Base-by-base conservation (phyloP, 441 rosid genomes). In the Metrosideros polymorpha region DNA sequence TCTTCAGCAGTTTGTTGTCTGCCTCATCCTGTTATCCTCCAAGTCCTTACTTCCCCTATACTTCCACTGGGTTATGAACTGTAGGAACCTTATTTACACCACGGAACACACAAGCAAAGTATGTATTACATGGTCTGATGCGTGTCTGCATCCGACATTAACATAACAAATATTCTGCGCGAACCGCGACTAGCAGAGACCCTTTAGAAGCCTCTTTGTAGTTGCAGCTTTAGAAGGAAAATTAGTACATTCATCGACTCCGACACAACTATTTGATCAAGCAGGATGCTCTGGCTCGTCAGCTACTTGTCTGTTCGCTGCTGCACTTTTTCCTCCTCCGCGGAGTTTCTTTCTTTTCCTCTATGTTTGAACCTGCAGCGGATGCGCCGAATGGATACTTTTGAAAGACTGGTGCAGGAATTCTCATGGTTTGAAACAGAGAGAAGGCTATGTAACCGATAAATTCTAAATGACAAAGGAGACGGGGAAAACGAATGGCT, bases 121-220 rank as follows among this genome's bases (percentile, higher is more conserved):
- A 14, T 12, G n/a, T 39, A 0, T 71, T 25, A 39, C 13, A 39
- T 22, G 15, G 7, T 22, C 19, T 14, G 15, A 71, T 1, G n/a
- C 47, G 79, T 22, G 39, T 71, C 14, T 45, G 39, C 43, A 10
- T 35, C 47, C n/a, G 22, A 39, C 47, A 19, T 22, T 0, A 71
- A 71, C n/a, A 71, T 1, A 71, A 71, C n/a, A 71, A 3, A 71
- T 71, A 39, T n/a, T 39, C 79, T 39, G 79, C 29, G 7, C n/a
- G 47, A 19, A 35, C 47, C 45, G 0, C 47, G 4, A 39, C 47
- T 0, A 71, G 0, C 79, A 10, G 27, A 19, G 79, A 39, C 47
- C 79, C 47, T 71, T 39, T 24, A 22, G 47, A 71, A 39, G n/a
- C 47, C 47, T 71, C 79, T 71, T 22, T 6, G 47, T 3, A 71